phyloP scores from a whole-genome alignment of 345 rosid genomes.

The Eucalyptus guilfoylei region DNA sequence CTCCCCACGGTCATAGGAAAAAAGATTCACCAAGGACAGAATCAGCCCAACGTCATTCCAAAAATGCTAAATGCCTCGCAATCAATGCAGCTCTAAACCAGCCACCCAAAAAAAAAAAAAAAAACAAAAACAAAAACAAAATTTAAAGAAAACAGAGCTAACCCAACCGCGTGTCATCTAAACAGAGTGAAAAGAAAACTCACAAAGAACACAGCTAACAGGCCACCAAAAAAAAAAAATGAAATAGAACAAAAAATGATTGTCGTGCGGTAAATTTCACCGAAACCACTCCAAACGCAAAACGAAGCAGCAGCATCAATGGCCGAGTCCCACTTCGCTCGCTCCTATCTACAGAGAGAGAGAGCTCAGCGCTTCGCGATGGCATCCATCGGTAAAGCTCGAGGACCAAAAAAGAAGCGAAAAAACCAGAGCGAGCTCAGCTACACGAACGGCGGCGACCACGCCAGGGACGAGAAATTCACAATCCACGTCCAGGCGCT shows the following conservation, averaged over 20 bases:
- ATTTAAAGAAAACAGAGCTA: background rate
- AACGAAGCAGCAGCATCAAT: background rate
- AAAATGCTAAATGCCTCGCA: background rate
- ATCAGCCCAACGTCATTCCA: background rate
- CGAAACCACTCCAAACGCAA: background rate
- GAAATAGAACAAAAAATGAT: background rate
- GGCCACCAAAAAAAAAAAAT: background rate
- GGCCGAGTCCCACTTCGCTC: background rate
- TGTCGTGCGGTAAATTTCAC: background rate
- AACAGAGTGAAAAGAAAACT: background rate
- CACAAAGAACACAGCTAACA: background rate
- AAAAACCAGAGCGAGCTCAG: background rate
- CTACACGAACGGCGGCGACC: background rate
- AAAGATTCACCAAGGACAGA: background rate
- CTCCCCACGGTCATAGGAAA: background rate
- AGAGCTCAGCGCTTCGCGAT: background rate
- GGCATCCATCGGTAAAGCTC: background rate
- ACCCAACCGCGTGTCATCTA: background rate
- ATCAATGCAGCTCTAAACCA: background rate
- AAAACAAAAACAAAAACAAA: too few species aligned
- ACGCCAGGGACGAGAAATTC: background rate
- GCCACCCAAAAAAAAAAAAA: background rate
- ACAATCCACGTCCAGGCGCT: background rate
- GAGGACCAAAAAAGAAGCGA: background rate
- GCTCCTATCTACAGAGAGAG: background rate